These are phyloP conservation scores for Tympanopsis confertula DNA, from an alignment of 2,329 filamentous ascomycete species.

Conservation along the genomic window DNA sequence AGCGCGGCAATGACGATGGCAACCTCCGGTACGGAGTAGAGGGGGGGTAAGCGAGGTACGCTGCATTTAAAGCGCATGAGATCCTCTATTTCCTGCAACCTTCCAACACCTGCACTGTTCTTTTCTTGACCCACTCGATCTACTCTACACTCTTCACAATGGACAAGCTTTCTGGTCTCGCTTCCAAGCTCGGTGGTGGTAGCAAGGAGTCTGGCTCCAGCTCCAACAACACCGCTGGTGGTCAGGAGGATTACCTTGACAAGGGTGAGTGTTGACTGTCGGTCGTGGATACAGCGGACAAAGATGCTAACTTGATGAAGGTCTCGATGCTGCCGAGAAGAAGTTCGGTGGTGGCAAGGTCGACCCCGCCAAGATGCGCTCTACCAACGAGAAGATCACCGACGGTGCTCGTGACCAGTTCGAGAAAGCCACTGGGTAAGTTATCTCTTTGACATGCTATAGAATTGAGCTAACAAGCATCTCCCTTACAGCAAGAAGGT, in stretches of 20 bases:
- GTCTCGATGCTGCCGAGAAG: neutral
- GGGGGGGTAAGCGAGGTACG: too few species aligned
- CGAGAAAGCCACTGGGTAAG: neutral
- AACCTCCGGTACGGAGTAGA: too few species aligned
- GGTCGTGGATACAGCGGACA: too few species aligned
- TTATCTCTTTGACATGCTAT: neutral
- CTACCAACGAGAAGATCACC: slow-evolving; percentile 1
- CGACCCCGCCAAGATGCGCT: neutral
- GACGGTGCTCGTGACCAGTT: neutral
- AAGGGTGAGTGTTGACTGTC: neutral
- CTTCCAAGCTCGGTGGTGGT: slow-evolving; percentile 1
- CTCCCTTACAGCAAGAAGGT: neutral
- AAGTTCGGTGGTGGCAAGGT: neutral
- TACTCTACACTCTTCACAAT: too few species aligned
- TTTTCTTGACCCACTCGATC: too few species aligned
- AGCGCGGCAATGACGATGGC: too few species aligned
- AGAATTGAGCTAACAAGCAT: neutral
- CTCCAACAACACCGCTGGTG: neutral
- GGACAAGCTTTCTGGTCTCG: slow-evolving; percentile 1
- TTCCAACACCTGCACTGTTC: too few species aligned
- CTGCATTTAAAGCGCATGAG: too few species aligned
- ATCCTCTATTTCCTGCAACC: too few species aligned
- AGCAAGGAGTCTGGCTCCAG: neutral
- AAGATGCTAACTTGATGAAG: neutral
- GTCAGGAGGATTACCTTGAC: neutral